Base-by-base conservation (phyloP, 805 yeast species). In the Sugiyamaella americana region DNA sequence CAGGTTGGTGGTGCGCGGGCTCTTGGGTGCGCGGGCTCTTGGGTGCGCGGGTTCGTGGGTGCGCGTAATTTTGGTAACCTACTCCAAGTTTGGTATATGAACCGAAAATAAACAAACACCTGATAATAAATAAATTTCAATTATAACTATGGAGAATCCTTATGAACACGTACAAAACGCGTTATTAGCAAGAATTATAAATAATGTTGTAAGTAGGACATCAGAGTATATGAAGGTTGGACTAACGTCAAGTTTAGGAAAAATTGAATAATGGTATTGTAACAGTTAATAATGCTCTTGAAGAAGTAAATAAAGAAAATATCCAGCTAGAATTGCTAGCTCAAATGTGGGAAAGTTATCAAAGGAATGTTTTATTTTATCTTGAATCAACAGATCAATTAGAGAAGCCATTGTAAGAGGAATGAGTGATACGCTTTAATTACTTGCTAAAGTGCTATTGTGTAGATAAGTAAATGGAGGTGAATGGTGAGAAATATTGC, bases 101-200 rank as follows among this genome's bases (percentile, higher is more conserved):
- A n/a, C n/a, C n/a, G n/a, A n/a, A n/a, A n/a, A n/a, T n/a, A n/a
- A n/a, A n/a, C n/a, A n/a, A n/a, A n/a, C n/a, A n/a, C n/a, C n/a
- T n/a, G n/a, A n/a, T n/a, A n/a, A n/a, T n/a, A n/a, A n/a, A n/a
- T n/a, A n/a, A n/a, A n/a, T n/a, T n/a, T n/a, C n/a, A n/a, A n/a
- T n/a, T n/a, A n/a, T n/a, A 36, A 45, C 40, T 29, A 84, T 85
- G 94, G 87, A 85, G 64, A 86, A 85, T 57, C 96, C 95, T 3
- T 89, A 86, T 58, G 89, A 84, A 57, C 84, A 82, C 59, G 84
- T 78, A 4, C 95, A 87, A 59, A 80, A 76, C 53, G 87, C 87
- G 13, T 68, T 87, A 19, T 69, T 84, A 36, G 77, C 85, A 8
- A 76, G 95, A 52, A 84, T 86, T n/a, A 78, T 84, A 42, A 78